Percentiles rank a stretch among this genome's conserved stretches.
Conservation (phyloP, 352 stramenopile species). For the Albugo candida region DNA sequence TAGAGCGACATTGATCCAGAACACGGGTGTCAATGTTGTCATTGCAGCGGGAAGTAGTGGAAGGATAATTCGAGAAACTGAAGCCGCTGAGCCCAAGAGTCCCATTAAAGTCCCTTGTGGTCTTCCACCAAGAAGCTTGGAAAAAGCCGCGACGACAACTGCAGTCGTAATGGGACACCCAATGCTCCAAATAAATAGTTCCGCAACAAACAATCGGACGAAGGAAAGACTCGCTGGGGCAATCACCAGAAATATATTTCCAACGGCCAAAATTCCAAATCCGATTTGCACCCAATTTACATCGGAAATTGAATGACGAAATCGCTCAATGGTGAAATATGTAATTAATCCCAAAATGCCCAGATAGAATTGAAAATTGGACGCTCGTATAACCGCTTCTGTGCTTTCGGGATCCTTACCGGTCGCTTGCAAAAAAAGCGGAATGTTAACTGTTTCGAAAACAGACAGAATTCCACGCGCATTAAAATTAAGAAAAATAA, state of each 20-base stretch:
- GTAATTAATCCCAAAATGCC: slow-evolving; percentile 28
- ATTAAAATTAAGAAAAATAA: slow-evolving; percentile 51
- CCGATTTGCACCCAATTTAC: slow-evolving; percentile 24
- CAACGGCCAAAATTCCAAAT: slow-evolving; percentile 21
- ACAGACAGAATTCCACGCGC: slow-evolving; percentile 37
- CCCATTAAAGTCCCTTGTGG: slow-evolving; percentile 8
- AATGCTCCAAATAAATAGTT: slow-evolving; percentile 6
- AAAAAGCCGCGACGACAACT: slow-evolving; percentile 5
- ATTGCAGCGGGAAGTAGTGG: slow-evolving; percentile 4
- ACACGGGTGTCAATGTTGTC: slow-evolving; percentile 3
- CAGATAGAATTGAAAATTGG: slow-evolving; percentile 29
- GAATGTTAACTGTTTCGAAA: slow-evolving; percentile 53
- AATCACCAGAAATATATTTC: slow-evolving; percentile 22
- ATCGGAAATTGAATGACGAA: slow-evolving; percentile 19
- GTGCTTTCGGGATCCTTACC: slow-evolving; percentile 13
- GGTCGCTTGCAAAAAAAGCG: slow-evolving; percentile 25
- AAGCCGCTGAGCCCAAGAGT: slow-evolving; percentile 4
- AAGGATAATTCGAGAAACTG: slow-evolving; percentile 6
- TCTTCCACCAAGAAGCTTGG: slow-evolving; percentile 3
- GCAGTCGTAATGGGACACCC: slow-evolving; percentile 7
- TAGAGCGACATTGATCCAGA: slow-evolving; percentile 2
- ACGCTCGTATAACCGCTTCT: slow-evolving; percentile 8
- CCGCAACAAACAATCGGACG: background rate
- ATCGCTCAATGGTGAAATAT: slow-evolving; percentile 16
- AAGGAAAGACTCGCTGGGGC: background rate